Conservation (phyloP, 1,139 yeast genomes). For the Pneumocystis oryctolagi region DNA sequence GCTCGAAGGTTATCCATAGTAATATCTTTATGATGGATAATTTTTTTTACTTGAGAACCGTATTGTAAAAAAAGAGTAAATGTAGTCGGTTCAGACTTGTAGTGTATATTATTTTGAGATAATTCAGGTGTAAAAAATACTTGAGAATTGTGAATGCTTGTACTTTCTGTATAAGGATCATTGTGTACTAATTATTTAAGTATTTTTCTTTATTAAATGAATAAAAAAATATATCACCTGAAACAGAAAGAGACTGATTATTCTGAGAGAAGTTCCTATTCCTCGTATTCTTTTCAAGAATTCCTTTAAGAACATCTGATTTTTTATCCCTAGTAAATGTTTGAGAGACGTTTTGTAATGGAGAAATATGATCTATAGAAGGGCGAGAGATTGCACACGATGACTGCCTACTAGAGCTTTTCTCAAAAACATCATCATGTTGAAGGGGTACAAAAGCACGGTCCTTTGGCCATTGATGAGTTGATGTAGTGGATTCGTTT, state of each 20-base stretch:
- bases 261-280: neutral
- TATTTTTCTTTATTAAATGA: neutral
- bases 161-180: neutral
- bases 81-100: neutral
- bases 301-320: neutral
- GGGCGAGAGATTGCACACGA: constrained; percentile 39
- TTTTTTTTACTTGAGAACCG: constrained; percentile 50
- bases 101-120: constrained; percentile 5
- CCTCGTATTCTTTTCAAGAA: neutral
- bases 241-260: neutral
- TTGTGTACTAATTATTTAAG: neutral
- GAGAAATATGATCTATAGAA: constrained; percentile 15
- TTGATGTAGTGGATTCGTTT: neutral
- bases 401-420: constrained; percentile 85
- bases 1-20: constrained; percentile 53
- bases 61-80: constrained; percentile 39
- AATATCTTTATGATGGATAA: constrained; percentile 33
- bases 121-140: constrained; percentile 2
- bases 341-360: constrained; percentile 3
- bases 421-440: constrained; percentile 62
- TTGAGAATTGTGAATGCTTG: neutral
- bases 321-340: neutral
- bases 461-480: constrained; percentile 3
- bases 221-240: neutral
- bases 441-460: constrained; percentile 48